Evolutionary conservation across 495 filamentous ascomycete genomes (phyloP).

Genomic region (Tricharina praecox): DNA sequence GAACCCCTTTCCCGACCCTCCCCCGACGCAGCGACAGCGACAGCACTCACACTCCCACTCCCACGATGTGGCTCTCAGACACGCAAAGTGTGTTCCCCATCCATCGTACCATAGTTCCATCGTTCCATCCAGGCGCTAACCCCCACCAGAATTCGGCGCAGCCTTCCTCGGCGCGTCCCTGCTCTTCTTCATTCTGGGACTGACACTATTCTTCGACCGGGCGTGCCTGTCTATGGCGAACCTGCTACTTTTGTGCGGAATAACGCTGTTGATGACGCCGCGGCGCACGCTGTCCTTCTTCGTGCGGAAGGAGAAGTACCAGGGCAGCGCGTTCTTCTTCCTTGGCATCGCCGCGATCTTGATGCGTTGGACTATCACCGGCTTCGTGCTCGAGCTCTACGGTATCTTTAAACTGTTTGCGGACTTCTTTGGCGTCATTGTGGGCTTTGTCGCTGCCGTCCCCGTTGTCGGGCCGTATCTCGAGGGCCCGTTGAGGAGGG

Average conservation of each 20-base stretch:
- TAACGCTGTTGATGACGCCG: constrained; percentile 87
- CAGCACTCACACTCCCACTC: too few species aligned
- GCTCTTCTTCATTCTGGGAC: constrained; percentile 82
- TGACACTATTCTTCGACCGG: constrained; percentile 92
- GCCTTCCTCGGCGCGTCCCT: constrained; percentile 76
- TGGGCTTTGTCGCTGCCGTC: constrained; percentile 64
- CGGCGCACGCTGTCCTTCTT: constrained; percentile 86
- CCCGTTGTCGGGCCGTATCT: constrained; percentile 44
- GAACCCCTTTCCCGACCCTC: too few species aligned
- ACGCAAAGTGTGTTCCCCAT: constrained; percentile 80
- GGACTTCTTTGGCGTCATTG: constrained; percentile 87
- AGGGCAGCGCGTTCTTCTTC: constrained; percentile 79
- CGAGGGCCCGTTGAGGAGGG: constrained; percentile 24
- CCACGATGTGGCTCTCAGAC: constrained; percentile 83
- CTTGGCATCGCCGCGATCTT: constrained; percentile 73
- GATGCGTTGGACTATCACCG: constrained; percentile 69
- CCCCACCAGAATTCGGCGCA: constrained; percentile 64
- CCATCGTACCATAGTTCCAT: background rate
- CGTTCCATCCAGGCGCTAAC: constrained; percentile 16
- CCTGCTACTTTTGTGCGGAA: constrained; percentile 90
- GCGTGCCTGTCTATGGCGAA: constrained; percentile 31
- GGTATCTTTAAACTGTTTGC: constrained; percentile 87
- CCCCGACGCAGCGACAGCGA: too few species aligned
- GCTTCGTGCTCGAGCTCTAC: constrained; percentile 80
- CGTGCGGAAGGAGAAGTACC: constrained; percentile 75